Evolutionary conservation across 1,284 basidiomycete species (phyloP), one percentile per base, ranked within the genome.

Genomic region (Volvariella surrecta): DNA sequence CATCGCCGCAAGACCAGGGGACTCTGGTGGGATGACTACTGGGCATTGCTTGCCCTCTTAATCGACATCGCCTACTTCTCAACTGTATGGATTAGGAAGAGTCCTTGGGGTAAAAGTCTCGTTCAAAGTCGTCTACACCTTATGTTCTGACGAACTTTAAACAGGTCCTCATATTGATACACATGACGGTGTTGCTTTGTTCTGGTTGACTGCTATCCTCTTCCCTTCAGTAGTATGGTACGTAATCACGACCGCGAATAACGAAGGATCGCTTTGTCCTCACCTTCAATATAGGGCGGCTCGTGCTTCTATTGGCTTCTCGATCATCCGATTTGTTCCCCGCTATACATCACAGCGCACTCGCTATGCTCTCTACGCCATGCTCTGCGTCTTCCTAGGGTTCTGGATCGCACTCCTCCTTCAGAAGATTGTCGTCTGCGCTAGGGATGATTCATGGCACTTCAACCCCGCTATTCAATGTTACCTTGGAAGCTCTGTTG

Each of bases 1-100:
- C 43, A 48, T 37, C 48, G 50, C n/a, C 45, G 19, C 30, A 40
- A 42, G 15, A 40, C 30, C 18, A 38, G 37, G 22, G 31, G 22
- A 28, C 37, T 46, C 11, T 51, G 48, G 41, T 51, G 48, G 48
- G 50, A 51, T 35, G 50, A 51, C 30, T 24, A 43, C n/a, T 49
- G 48, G 46, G 50, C 45, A 3, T 19, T 47, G 9, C 17, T 44
- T 10, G 32, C 44, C 22, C 37, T 49, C 2, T 6, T 46, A 10
- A 40, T 35, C 28, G 44, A 48, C 20, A 7, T 48, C 4, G 32
- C 24, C 9, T 35, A 45, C 16, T 37, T 43, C 18, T 1, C 17
- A 2, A 21, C 39, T 3, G n/a, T 42, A 11, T 52, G 42, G 35
- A 20, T 50, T 8, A 31, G 42, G 34, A 22, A 30, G 8, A 34